Base-by-base conservation (phyloP, 106 monocot genomes). In the Allium sativum region DNA sequence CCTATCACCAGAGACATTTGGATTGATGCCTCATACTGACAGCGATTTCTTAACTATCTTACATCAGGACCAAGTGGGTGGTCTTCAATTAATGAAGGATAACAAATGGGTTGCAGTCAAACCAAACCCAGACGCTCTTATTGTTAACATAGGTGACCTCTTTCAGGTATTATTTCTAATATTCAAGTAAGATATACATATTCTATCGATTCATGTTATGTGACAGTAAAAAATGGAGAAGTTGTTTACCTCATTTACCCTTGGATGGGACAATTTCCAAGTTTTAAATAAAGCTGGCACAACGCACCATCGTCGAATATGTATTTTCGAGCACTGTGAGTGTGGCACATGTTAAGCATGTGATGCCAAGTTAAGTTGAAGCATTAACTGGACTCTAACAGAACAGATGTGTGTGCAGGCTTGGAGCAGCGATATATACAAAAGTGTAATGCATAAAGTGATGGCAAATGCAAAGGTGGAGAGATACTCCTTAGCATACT, bases 131-230 rank as follows among this genome's bases (percentile, higher is more conserved):
- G 66, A 76, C 40, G 96, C 85, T 10, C 77, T 89, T n/a, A 83
- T 85, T 40, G 84, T 85, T 80, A 93, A 93, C 82, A 89, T 93
- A 56, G 93, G 89, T 6, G 93, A 93, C 68, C 93, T 93, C 31
- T 93, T 93, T 62, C 93, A 89, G 85, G 93, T 85, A 56, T 54
- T 20, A 31, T 31, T 31, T 31, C 31, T 31, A 31, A 31, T 31
- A 31, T 31, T 31, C 5, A 31, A 31, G 31, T 31, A 31, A 31
- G 31, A 31, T 31, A 31, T 31, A 31, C 31, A 31, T 5, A 22
- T 22, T 31, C 31, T 31, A 31, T 31, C 5, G 31, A 31, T 31
- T 31, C 31, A 31, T 31, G 5, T 31, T 31, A 31, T 31, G 31
- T 31, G 31, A 31, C 31, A 1, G 31, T 31, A 31, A 31, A 31